A percentile compares a stretch with the other conserved stretches of the same genome.
These are phyloP conservation scores for Hypoxylon trugodes DNA, from an alignment of 495 filamentous ascomycete genomes.

Conservation along the genomic window DNA sequence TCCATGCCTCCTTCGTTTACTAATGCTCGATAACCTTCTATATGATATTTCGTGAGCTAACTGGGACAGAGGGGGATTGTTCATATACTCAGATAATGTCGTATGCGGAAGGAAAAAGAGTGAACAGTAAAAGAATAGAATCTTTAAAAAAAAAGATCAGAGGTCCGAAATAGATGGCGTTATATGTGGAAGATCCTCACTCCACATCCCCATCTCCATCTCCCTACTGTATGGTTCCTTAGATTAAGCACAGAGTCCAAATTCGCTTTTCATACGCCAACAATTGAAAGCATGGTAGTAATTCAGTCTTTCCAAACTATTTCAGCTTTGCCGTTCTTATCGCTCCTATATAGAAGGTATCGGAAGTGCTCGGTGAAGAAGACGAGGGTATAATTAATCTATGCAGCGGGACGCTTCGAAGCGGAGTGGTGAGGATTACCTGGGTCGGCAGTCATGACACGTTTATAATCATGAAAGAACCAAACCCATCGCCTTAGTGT, in stretches of 20 bases:
- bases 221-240: slow-evolving; percentile 4
- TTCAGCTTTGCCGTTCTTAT: neutral
- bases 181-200: slow-evolving; percentile 3
- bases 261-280: neutral
- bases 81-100: slow-evolving; percentile 25
- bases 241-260: neutral
- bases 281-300: neutral
- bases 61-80: neutral
- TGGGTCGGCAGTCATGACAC: slow-evolving; percentile 36
- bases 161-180: slow-evolving; percentile 31
- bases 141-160: slow-evolving; percentile 23
- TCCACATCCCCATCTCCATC: slow-evolving; percentile 15
- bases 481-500: slow-evolving; percentile 23
- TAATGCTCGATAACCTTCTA: slow-evolving; percentile 33
- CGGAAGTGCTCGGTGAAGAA: neutral
- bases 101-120: slow-evolving; percentile 35
- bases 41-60: slow-evolving; percentile 24
- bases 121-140: too few species aligned
- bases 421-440: slow-evolving; percentile 9
- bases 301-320: slow-evolving; percentile 2
- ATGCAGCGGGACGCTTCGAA: slow-evolving; percentile 15
- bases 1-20: slow-evolving; percentile 23
- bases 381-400: neutral
- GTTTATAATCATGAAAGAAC: slow-evolving; percentile 39
- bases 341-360: neutral